phyloP scores from a whole-genome alignment of 164 flowering plant species.

The Brasenia schreberi region DNA sequence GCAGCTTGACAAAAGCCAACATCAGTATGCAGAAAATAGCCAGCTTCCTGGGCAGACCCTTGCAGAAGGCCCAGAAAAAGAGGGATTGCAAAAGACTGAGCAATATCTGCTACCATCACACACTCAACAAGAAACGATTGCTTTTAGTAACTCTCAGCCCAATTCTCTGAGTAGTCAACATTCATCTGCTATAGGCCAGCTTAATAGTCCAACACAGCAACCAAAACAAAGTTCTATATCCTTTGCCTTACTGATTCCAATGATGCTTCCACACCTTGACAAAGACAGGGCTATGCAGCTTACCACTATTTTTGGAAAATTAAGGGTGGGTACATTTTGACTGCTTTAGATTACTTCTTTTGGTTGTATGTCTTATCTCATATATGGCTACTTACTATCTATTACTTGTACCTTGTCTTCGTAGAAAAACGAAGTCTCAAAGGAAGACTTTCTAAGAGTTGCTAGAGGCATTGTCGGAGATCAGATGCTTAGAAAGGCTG shows the following conservation, averaged over 20 bases:
- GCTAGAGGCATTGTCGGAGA: conserved; percentile 81
- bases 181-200: conserved; percentile 18
- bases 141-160: neutral
- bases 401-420: conserved; percentile 5
- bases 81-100: conserved; percentile 18
- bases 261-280: conserved; percentile 65
- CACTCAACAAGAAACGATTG: neutral
- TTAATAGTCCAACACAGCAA: conserved; percentile 21
- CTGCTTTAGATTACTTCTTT: conserved; percentile 5
- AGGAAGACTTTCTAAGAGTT: conserved; percentile 64
- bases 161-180: conserved; percentile 29
- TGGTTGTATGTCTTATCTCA: neutral
- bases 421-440: conserved; percentile 69
- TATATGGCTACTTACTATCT: neutral
- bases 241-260: conserved; percentile 61
- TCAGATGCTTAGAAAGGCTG: conserved; percentile 78
- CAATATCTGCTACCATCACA: conserved; percentile 23
- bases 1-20: conserved; percentile 17
- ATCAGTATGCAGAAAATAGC: conserved; percentile 19
- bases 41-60: conserved; percentile 1
- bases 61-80: conserved; percentile 19
- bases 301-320: conserved; percentile 37
- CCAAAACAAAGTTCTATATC: conserved; percentile 39
- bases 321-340: conserved; percentile 39
- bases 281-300: conserved; percentile 81